Percentiles rank a stretch among this genome's conserved stretches.
Conservation (phyloP, 345 rosid genomes). For the Crucihimalaya himalaica region DNA sequence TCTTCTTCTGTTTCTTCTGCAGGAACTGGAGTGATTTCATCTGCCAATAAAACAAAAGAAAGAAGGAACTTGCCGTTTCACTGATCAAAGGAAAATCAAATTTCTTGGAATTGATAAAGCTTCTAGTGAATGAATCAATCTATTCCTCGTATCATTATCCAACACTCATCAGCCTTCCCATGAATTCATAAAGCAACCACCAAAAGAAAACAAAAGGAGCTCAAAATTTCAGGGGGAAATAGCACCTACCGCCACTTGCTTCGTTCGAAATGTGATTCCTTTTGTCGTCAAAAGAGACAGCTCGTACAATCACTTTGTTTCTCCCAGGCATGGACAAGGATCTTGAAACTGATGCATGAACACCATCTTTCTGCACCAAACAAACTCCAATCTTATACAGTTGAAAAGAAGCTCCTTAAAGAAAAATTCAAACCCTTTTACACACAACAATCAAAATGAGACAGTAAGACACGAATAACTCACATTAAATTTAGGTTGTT, state of each 20-base stretch:
- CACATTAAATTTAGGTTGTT: constrained; percentile 50
- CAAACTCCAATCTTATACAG: constrained; percentile 7
- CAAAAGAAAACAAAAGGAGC: background rate
- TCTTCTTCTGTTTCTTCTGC: constrained; percentile 72
- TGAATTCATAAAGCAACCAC: background rate
- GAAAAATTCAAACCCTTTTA: background rate
- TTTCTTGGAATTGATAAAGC: background rate
- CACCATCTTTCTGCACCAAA: constrained; percentile 61
- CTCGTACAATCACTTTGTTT: constrained; percentile 77
- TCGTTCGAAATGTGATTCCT: constrained; percentile 43
- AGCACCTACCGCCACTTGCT: constrained; percentile 52
- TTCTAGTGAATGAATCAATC: constrained; percentile 22
- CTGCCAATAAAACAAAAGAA: constrained; percentile 45
- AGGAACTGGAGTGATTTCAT: constrained; percentile 60
- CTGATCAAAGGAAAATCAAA: background rate
- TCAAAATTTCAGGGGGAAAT: background rate
- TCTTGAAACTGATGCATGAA: constrained; percentile 61
- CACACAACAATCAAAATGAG: background rate
- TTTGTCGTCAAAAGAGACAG: constrained; percentile 61
- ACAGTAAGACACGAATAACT: constrained; percentile 24
- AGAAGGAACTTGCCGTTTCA: constrained; percentile 1
- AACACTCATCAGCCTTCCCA: constrained; percentile 2
- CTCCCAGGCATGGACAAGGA: constrained; percentile 74
- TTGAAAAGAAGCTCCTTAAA: background rate
- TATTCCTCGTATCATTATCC: background rate